Conservation (phyloP, 2,329 filamentous ascomycete species). For the Sporothrix variecibatus region DNA sequence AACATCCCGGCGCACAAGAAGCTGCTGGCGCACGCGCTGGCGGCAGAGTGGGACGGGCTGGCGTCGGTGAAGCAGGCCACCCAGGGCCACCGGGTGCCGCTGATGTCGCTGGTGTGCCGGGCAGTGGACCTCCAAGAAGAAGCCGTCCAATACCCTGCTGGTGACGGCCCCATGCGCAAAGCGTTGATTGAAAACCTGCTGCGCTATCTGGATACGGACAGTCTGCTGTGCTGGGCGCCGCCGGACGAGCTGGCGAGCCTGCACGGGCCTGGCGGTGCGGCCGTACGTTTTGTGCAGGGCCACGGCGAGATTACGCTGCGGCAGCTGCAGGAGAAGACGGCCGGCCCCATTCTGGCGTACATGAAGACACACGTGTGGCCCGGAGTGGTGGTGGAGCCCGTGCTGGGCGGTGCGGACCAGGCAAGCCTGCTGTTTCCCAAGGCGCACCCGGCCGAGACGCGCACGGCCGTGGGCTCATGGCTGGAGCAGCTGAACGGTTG, state of each 20-base stretch:
- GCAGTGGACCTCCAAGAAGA: slow-evolving; percentile 77
- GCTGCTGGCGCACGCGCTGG: slow-evolving; percentile 80
- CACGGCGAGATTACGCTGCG: slow-evolving; percentile 55
- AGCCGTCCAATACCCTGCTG: background rate
- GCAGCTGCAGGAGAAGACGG: slow-evolving; percentile 68
- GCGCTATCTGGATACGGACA: slow-evolving; percentile 89
- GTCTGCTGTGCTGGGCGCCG: slow-evolving; percentile 83
- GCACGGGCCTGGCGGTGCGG: background rate
- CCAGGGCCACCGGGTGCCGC: slow-evolving; percentile 82
- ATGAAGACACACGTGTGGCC: slow-evolving; percentile 78
- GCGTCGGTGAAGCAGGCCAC: slow-evolving; percentile 80
- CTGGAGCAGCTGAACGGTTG: slow-evolving; percentile 69
- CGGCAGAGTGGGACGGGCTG: slow-evolving; percentile 90
- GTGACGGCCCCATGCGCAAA: slow-evolving; percentile 52
- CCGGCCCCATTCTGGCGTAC: slow-evolving; percentile 70
- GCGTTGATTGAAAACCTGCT: slow-evolving; percentile 69
- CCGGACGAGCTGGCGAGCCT: slow-evolving; percentile 48
- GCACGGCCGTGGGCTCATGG: slow-evolving; percentile 77
- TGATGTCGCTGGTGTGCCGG: slow-evolving; percentile 82
- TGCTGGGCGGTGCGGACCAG: slow-evolving; percentile 73
- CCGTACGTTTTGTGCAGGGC: slow-evolving; percentile 33
- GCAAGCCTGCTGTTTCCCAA: slow-evolving; percentile 67
- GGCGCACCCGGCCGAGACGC: slow-evolving; percentile 72
- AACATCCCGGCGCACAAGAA: slow-evolving; percentile 73
- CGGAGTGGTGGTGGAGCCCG: slow-evolving; percentile 72